A percentile compares a stretch with the other conserved stretches of the same genome.
Conservation (phyloP, 768 basidiomycete species). For the Phanerodontia chrysosporium region DNA sequence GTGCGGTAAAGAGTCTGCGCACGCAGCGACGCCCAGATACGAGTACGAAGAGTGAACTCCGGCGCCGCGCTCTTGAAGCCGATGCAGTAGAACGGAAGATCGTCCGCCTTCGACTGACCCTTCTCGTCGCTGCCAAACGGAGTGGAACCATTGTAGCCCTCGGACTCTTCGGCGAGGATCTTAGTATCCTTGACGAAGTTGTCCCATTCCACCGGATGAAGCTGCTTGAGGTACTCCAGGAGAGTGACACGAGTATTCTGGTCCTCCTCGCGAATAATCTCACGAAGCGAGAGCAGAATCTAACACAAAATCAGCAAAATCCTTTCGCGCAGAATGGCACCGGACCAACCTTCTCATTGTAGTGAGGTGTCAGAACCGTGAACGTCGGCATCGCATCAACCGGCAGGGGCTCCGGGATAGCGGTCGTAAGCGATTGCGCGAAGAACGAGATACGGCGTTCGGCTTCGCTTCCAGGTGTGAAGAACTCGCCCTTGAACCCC, state of each 20-base stretch:
- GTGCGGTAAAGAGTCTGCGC: slow-evolving; percentile 98
- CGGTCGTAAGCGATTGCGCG: slow-evolving; percentile 94
- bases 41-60: slow-evolving; percentile 95
- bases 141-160: slow-evolving; percentile 73
- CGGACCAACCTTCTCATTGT: slow-evolving; percentile 83
- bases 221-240: slow-evolving; percentile 95
- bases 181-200: slow-evolving; percentile 99
- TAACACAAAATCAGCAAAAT: slow-evolving; percentile 25
- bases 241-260: slow-evolving; percentile 96
- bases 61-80: slow-evolving; percentile 99
- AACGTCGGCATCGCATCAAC: slow-evolving; percentile 99
- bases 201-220: slow-evolving; percentile 98
- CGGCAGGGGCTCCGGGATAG: slow-evolving; percentile 87
- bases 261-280: slow-evolving; percentile 98
- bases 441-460: slow-evolving; percentile 99
- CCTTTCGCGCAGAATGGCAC: background rate
- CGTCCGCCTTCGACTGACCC: slow-evolving; percentile 76
- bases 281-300: slow-evolving; percentile 93
- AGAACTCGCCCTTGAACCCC: slow-evolving; percentile 81
- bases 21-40: slow-evolving; percentile 98
- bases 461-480: slow-evolving; percentile 92
- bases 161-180: slow-evolving; percentile 94
- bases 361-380: slow-evolving; percentile 97
- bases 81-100: slow-evolving; percentile 96
- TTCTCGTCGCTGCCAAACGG: slow-evolving; percentile 82